A percentile compares a stretch with the other conserved stretches of the same genome.
These are phyloP conservation scores for Sphagnum tenellum DNA, from an alignment of 225 moss, liverwort and hornwort genomes.

Conservation along the genomic window DNA sequence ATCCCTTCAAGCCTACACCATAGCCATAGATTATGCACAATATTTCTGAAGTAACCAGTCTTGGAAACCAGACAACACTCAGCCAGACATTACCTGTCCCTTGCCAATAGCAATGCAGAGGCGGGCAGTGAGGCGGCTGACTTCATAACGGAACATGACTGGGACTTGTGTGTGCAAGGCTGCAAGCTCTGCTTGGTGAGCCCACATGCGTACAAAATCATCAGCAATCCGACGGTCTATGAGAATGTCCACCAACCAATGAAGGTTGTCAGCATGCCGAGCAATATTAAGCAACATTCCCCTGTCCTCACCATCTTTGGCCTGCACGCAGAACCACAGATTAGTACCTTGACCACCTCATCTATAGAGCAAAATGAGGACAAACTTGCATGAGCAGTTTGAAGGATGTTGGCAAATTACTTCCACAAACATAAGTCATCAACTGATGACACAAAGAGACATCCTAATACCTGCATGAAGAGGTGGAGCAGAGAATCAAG, in stretches of 20 bases:
- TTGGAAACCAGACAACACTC: no score
- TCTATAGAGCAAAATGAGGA: background rate
- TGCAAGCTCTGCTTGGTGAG: conserved; percentile 79
- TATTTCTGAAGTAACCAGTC: no score
- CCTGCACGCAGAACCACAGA: conserved; percentile 9
- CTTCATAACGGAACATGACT: conserved; percentile 83
- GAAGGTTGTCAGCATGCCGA: conserved; percentile 74
- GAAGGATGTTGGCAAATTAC: no score
- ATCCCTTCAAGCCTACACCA: no score
- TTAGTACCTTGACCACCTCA: background rate
- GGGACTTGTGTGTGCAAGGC: conserved; percentile 67
- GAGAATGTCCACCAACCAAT: conserved; percentile 77
- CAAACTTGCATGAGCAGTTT: background rate
- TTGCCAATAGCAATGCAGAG: conserved; percentile 81
- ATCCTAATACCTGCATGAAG: conserved; percentile 42
- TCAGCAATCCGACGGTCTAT: conserved; percentile 68
- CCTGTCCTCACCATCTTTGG: conserved; percentile 56
- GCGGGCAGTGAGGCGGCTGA: conserved; percentile 78
- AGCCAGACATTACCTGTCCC: conserved; percentile 35
- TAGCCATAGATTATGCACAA: no score
- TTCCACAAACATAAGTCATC: no score
- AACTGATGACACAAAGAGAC: no score
- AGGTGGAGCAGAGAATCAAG: conserved; percentile 69
- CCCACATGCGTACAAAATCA: conserved; percentile 74
- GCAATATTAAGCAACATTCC: conserved; percentile 51